Evolutionary conservation across 2,329 filamentous ascomycete genomes (phyloP).

Genomic region (Aspergillus uvarum): DNA sequence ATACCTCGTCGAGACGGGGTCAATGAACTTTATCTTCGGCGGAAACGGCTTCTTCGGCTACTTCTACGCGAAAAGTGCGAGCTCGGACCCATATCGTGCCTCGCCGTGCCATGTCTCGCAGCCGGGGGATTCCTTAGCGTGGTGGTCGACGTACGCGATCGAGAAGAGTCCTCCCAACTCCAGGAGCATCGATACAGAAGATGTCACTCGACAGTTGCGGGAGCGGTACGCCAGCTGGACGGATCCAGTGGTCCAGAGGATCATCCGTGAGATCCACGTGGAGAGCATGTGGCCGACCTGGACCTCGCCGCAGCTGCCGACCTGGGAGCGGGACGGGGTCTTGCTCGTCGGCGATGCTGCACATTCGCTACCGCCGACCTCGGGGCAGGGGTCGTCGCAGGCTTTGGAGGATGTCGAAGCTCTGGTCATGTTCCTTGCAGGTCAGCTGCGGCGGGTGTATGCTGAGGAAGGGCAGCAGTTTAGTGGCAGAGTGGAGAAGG

Average conservation of each 20-base stretch:
- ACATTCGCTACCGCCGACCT: slow-evolving; percentile 56
- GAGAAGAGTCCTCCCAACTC: slow-evolving; percentile 31
- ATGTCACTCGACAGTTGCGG: slow-evolving; percentile 38
- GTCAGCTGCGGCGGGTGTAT: too few relatives aligned
- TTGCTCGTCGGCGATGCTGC: slow-evolving; percentile 59
- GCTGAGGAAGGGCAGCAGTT: too few relatives aligned
- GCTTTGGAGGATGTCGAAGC: slow-evolving; percentile 57
- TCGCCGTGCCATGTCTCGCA: slow-evolving; percentile 27
- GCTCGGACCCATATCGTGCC: slow-evolving; percentile 22
- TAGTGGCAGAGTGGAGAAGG: slow-evolving; percentile 13
- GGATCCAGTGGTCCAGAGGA: slow-evolving; percentile 46
- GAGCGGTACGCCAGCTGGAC: slow-evolving; percentile 48
- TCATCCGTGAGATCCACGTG: slow-evolving; percentile 41
- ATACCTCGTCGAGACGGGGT: slow-evolving; percentile 34
- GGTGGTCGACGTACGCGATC: slow-evolving; percentile 50
- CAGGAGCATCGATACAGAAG: slow-evolving; percentile 31
- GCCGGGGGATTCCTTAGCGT: slow-evolving; percentile 37
- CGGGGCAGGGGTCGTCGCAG: slow-evolving; percentile 57
- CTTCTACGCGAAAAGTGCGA: slow-evolving; percentile 34
- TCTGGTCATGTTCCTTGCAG: slow-evolving; percentile 42
- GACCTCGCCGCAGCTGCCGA: slow-evolving; percentile 48
- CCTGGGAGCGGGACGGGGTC: slow-evolving; percentile 50
- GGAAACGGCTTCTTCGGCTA: slow-evolving; percentile 55
- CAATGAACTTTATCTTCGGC: slow-evolving; percentile 48
- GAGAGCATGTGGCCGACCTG: slow-evolving; percentile 51